Base-by-base conservation (phyloP, 2,329 filamentous ascomycete genomes). In the Calcarisporium arbuscula region DNA sequence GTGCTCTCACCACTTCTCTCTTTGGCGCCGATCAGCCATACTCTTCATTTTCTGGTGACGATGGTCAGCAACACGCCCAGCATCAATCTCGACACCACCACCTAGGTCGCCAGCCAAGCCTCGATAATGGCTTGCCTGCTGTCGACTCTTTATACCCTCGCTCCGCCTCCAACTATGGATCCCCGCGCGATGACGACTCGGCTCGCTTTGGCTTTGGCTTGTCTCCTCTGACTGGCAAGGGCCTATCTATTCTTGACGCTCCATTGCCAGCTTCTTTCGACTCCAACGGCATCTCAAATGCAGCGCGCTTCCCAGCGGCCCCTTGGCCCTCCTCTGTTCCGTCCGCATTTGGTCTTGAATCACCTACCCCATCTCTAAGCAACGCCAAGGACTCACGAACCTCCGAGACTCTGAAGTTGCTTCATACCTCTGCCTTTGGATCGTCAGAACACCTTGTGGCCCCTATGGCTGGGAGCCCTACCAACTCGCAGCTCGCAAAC, bases 241-340 rank as follows among this genome's bases (percentile, higher is more conserved):
- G 74, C 4, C 58, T 95, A n/a, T 92, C 85, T n/a, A 85, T 94
- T 11, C 74, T 95, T 43, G 90, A 96, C 62, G 92, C 88, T 3
- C 88, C 87, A 12, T 74, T 96, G 8, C 92, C 92, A 2, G 86
- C 89, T 8, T 96, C 90, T 0, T 95, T 96, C 57, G 92, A 96
- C 60, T 94, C 88, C 49, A 92, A 95, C 52, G 90, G 89, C 32
- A 85, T 95, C 34, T 95, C 89, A 9, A 85, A 90, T 56, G 88
- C 87, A 42, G 89, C 90, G 14, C 79, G 87, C 40, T 88, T 89
- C 56, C 69, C 69, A 14, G 66, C 62, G 20, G 92, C 85, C 0
- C 87, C 89, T 0, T 88, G 94, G 60, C 89, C 90, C 7, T 86
- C 89, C 0, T 96, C 90, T 0, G 85, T 96, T 9, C 92, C 92